A percentile compares a stretch with the other conserved stretches of the same genome.
Evolutionary conservation across 306 rosid genomes (phyloP).

Genomic region (Trichosanthes cucumerina): DNA sequence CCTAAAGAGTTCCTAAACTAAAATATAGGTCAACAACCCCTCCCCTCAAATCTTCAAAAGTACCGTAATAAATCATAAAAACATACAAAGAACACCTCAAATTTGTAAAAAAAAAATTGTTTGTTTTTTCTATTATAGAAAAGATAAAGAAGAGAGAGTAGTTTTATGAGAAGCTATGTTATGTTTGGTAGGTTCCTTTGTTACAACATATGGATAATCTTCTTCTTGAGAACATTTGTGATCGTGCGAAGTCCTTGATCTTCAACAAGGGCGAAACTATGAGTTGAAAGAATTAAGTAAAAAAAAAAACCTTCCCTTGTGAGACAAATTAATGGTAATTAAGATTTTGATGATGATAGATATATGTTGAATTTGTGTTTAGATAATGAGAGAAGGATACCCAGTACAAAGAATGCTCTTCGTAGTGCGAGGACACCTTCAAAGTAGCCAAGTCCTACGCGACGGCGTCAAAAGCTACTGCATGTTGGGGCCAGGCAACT

Average conservation of each 20-base stretch:
- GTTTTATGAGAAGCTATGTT: neutral
- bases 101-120: no score
- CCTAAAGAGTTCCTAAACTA: no score
- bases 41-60: no score
- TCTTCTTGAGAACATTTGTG: slow-evolving; percentile 83
- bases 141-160: no score
- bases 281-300: no score
- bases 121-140: no score
- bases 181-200: slow-evolving; percentile 49
- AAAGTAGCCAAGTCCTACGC: slow-evolving; percentile 72
- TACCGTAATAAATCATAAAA: no score
- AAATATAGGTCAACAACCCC: no score
- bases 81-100: no score
- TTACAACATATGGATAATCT: slow-evolving; percentile 93
- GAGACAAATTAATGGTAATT: no score
- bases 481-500: slow-evolving; percentile 92
- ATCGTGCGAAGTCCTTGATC: slow-evolving; percentile 83
- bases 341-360: neutral
- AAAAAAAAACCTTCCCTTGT: no score
- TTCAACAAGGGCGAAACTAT: slow-evolving; percentile 91
- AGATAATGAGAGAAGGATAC: slow-evolving; percentile 81
- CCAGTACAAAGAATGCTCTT: slow-evolving; percentile 91
- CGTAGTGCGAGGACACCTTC: slow-evolving; percentile 89
- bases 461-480: slow-evolving; percentile 86
- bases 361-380: neutral